These are phyloP conservation scores for Botrytis pseudocinerea DNA, from an alignment of 2,329 filamentous ascomycete genomes.

Conservation along the genomic window DNA sequence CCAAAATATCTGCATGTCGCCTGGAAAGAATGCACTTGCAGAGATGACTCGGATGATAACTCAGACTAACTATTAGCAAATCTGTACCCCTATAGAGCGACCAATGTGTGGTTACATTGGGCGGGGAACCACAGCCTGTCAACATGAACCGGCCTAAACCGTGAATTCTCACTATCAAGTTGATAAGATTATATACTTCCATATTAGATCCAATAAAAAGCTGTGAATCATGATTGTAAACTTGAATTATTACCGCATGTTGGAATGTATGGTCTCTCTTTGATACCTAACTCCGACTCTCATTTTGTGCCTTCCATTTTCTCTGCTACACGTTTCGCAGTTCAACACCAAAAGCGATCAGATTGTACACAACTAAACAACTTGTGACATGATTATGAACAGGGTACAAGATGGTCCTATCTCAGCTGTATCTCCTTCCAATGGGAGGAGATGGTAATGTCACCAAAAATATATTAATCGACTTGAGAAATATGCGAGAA, in stretches of 20 bases:
- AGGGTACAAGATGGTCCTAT: too few relatives aligned
- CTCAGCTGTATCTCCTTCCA: not conserved
- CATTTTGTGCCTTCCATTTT: not conserved
- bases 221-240: not conserved
- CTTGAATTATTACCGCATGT: not conserved
- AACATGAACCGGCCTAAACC: not conserved
- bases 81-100: not conserved
- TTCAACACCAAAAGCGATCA: not conserved
- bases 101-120: not conserved
- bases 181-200: not conserved
- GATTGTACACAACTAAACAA: not conserved
- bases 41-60: not conserved
- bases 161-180: not conserved
- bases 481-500: not conserved
- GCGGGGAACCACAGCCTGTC: not conserved
- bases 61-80: not conserved
- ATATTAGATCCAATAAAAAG: not conserved
- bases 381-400: not conserved
- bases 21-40: not conserved
- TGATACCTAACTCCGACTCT: not conserved
- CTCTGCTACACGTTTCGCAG: not conserved
- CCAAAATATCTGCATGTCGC: not conserved
- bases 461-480: not conserved
- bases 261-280: not conserved
- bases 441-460: not conserved